These are phyloP conservation scores for Fusarium tuaranense DNA, from an alignment of 2,329 filamentous ascomycete genomes.

Conservation along the genomic window DNA sequence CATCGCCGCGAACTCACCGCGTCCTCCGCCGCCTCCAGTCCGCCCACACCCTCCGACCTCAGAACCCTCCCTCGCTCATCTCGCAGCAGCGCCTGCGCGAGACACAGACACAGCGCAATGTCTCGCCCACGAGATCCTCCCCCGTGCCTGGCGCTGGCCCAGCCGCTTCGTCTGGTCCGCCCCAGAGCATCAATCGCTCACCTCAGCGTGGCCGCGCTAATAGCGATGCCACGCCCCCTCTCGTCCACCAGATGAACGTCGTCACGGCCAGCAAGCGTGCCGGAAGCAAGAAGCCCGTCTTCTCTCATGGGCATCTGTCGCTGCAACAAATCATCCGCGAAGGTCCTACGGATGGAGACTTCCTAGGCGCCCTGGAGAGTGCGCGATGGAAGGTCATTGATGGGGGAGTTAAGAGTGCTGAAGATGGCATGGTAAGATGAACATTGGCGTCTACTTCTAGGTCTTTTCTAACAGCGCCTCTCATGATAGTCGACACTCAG, in stretches of 20 bases:
- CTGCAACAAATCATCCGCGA: constrained; percentile 84
- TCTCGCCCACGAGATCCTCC: constrained; percentile 48
- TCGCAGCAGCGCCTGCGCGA: constrained; percentile 71
- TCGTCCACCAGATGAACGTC: constrained; percentile 53
- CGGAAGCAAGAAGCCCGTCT: constrained; percentile 57
- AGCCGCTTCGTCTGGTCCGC: constrained; percentile 10
- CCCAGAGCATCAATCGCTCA: constrained; percentile 51
- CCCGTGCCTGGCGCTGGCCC: constrained; percentile 15
- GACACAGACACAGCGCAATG: constrained; percentile 54
- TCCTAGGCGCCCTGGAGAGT: constrained; percentile 74
- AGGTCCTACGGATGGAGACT: constrained; percentile 79
- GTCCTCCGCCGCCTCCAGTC: constrained; percentile 80
- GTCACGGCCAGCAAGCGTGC: constrained; percentile 51
- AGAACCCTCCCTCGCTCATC: constrained; percentile 66
- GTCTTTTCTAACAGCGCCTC: constrained; percentile 6
- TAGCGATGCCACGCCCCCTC: constrained; percentile 71
- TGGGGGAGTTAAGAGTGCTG: constrained; percentile 80
- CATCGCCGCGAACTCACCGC: constrained; percentile 74
- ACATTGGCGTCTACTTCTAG: not conserved
- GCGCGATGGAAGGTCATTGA: constrained; percentile 79
- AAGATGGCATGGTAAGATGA: constrained; percentile 79
- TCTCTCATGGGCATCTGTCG: constrained; percentile 67
- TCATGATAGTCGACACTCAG: constrained; percentile 81
- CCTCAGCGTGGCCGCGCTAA: constrained; percentile 75
- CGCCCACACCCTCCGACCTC: constrained; percentile 73